A percentile compares a stretch with the other conserved stretches of the same genome.
Evolutionary conservation across 331 rosid genomes (phyloP).

Genomic region (Rhamnella rubrinervis): DNA sequence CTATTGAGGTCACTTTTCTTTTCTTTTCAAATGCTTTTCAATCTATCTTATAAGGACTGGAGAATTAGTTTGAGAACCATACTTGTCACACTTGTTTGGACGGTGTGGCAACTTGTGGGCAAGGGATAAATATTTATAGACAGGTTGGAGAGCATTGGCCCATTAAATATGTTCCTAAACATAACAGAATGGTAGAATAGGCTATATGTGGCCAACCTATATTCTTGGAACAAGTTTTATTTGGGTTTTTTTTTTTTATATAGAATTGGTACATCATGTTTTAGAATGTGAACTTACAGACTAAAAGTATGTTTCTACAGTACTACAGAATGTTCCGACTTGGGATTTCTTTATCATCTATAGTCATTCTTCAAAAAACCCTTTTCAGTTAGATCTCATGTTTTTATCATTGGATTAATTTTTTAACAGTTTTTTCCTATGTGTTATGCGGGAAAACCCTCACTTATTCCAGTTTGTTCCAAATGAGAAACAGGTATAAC

Average conservation of each 20-base stretch:
- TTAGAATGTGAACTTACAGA: neutral
- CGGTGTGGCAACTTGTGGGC: neutral
- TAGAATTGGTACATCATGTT: neutral
- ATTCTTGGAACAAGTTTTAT: no score
- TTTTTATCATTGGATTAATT: slow-evolving; percentile 5
- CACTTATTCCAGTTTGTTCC: slow-evolving; percentile 93
- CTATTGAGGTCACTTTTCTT: no score
- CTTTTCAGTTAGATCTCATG: neutral
- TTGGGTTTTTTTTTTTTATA: no score
- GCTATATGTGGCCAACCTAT: no score
- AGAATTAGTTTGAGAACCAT: neutral
- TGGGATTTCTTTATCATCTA: neutral
- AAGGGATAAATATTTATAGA: no score
- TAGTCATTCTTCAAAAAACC: neutral
- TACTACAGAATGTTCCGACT: neutral
- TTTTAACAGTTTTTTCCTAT: slow-evolving; percentile 15
- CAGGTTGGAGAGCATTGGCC: no score
- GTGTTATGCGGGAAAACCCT: slow-evolving; percentile 81
- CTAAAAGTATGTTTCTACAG: neutral
- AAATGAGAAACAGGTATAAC: slow-evolving; percentile 88
- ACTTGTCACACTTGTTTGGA: neutral
- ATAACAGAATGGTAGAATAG: no score
- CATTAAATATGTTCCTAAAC: no score
- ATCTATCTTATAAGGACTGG: neutral
- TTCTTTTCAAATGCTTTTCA: no score